Conservation (phyloP, 106 monocot genomes). For the Acorus calamus region DNA sequence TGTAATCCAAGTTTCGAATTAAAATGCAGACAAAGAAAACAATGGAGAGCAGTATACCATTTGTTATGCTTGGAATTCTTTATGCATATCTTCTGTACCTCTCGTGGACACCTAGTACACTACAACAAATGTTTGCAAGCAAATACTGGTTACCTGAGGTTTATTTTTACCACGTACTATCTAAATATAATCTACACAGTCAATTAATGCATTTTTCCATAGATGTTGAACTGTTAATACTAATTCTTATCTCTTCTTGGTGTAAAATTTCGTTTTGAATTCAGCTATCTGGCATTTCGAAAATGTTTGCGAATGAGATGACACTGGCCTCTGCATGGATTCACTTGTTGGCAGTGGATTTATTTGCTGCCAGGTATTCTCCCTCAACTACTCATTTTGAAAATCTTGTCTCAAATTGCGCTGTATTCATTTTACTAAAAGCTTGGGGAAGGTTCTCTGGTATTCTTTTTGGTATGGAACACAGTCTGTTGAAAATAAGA, state of each 20-base stretch:
- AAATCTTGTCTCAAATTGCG: too few relatives aligned
- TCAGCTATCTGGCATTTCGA: slow-evolving; percentile 51
- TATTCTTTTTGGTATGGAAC: too few relatives aligned
- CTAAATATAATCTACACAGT: too few relatives aligned
- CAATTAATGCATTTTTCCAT: too few relatives aligned
- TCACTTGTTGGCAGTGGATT: slow-evolving; percentile 66
- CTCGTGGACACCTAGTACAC: slow-evolving; percentile 78
- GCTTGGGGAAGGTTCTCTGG: too few relatives aligned
- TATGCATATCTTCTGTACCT: slow-evolving; percentile 81
- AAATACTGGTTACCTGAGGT: slow-evolving; percentile 97
- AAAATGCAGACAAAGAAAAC: slow-evolving; percentile 48
- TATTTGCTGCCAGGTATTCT: slow-evolving; percentile 52
- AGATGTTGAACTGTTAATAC: too few relatives aligned
- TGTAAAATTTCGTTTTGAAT: background rate
- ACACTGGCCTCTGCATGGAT: slow-evolving; percentile 67
- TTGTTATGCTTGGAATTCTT: slow-evolving; percentile 51
- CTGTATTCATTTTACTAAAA: too few relatives aligned
- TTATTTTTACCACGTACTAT: background rate
- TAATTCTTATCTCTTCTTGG: background rate
- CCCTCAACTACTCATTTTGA: too few relatives aligned
- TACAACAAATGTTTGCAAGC: slow-evolving; percentile 67
- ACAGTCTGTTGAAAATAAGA: too few relatives aligned
- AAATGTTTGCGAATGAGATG: slow-evolving; percentile 58
- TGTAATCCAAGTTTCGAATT: too few relatives aligned
- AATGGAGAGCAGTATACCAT: slow-evolving; percentile 74